Conservation (phyloP, 768 basidiomycete species). For the Panellus pusillus region DNA sequence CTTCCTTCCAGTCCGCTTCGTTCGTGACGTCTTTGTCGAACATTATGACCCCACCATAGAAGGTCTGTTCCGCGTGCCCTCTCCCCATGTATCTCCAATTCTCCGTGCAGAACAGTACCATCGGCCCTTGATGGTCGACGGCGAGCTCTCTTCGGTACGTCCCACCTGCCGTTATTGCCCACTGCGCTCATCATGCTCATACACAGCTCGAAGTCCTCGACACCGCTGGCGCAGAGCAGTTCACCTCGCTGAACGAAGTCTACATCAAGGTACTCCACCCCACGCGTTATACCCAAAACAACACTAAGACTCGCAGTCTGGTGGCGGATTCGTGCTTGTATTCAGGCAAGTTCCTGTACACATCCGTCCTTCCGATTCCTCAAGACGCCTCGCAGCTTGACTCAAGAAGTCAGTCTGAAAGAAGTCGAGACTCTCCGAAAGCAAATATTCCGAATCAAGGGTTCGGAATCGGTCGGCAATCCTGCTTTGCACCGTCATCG, state of each 20-base stretch:
- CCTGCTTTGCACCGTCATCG: background rate
- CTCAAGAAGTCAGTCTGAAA: constrained; percentile 76
- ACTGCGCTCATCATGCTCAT: constrained; percentile 1
- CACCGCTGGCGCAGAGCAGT: constrained; percentile 86
- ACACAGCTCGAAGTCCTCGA: constrained; percentile 76
- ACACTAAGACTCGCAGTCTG: constrained; percentile 42
- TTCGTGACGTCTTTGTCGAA: constrained; percentile 70
- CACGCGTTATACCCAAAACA: background rate
- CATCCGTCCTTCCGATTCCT: constrained; percentile 4
- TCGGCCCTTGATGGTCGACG: constrained; percentile 64
- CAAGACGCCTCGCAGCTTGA: constrained; percentile 50
- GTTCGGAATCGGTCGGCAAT: constrained; percentile 55
- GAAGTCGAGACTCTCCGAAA: constrained; percentile 81
- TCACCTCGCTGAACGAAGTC: constrained; percentile 75
- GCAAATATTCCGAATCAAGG: constrained; percentile 80
- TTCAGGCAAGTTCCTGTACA: constrained; percentile 54
- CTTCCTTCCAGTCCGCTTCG: constrained; percentile 57
- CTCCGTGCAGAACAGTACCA: constrained; percentile 64
- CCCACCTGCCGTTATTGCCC: constrained; percentile 12
- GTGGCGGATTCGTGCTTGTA: constrained; percentile 78
- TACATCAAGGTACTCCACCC: constrained; percentile 65
- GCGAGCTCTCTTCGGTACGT: constrained; percentile 60
- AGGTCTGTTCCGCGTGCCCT: constrained; percentile 41
- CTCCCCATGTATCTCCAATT: constrained; percentile 1
- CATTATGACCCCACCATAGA: constrained; percentile 85